phyloP scores from a whole-genome alignment of 495 filamentous ascomycete species.

The Trichoderma reesei region DNA sequence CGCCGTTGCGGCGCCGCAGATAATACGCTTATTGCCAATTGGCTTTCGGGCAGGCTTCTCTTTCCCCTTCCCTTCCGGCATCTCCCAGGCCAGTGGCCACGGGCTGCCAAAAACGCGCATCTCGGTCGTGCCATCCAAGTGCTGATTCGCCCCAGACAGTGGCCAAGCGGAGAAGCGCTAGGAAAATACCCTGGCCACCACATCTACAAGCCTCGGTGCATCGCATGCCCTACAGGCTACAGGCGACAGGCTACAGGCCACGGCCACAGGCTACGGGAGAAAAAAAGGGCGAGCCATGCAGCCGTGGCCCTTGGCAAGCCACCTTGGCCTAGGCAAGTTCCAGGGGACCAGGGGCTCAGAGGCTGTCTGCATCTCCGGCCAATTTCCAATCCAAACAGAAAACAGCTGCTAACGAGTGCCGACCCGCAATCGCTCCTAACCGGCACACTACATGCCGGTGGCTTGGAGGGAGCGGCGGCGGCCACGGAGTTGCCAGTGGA shows the following conservation, averaged over 20 bases:
- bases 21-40: not conserved
- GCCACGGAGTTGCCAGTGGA: not conserved
- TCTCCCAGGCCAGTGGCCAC: not conserved
- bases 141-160: not conserved
- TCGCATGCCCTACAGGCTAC: not conserved
- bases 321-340: not conserved
- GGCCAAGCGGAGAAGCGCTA: not conserved
- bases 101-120: not conserved
- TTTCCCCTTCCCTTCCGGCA: not conserved
- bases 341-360: too few relatives aligned
- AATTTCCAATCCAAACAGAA: slow-evolving; percentile 3
- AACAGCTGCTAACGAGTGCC: not conserved
- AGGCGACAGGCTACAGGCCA: not conserved
- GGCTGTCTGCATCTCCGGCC: not conserved
- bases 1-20: not conserved
- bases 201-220: slow-evolving; percentile 1
- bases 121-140: not conserved
- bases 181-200: not conserved
- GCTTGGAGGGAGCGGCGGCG: not conserved
- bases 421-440: not conserved
- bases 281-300: not conserved
- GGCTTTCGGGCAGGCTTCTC: slow-evolving; percentile 1
- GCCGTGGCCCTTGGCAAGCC: slow-evolving; percentile 1
- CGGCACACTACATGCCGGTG: slow-evolving; percentile 6
- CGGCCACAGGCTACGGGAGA: too few relatives aligned